Evolutionary conservation across 352 stramenopile genomes (phyloP), one percentile per base, ranked within the genome.

Genomic region (Pythium coloratum): DNA sequence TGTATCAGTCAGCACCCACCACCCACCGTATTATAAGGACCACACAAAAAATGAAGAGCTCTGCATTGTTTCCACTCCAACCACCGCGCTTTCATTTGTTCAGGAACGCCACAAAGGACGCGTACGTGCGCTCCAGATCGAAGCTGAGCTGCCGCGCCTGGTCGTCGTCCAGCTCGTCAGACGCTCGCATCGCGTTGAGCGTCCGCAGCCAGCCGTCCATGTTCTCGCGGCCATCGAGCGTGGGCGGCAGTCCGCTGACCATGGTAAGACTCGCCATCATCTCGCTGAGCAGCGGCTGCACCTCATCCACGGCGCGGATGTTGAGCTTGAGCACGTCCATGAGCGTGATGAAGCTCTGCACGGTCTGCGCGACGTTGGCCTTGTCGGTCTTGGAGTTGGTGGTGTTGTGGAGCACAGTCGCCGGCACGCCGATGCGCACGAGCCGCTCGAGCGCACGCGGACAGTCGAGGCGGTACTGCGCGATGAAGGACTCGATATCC

Each of bases 291-390:
- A 99, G 74, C 55, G 97, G 97, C 79, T 99, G 97, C 55, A 99
- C 91, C 77, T 99, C 96, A 78, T 99, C 97, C 50, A 99, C 96
- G 6, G 96, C 96, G 50, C 96, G 89, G 72, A 98, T 97, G 72
- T 98, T 97, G 49, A 99, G 85, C 73, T 99, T 98, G 50, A 99
- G 90, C 46, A 97, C 94, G 76, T 99, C 97, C 95, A 99, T 99
- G 56, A 97, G 81, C 26, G 97, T 99, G 79, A 99, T 99, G 71
- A 99, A 99, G 75, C 96, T 91, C 84, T 99, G 94, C 58, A 94
- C 96, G 24, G 96, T 98, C 75, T 99, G 95, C 5, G 96, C 94
- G 33, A 96, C 96, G 76, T 92, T 94, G 67, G 97, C 90, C 46
- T 86, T 94, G 67, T 97, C 88, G 16, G 81, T 90, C 71, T 90